phyloP scores from a whole-genome alignment of 805 yeast genomes.

The Zygoascus bituminiphila region DNA sequence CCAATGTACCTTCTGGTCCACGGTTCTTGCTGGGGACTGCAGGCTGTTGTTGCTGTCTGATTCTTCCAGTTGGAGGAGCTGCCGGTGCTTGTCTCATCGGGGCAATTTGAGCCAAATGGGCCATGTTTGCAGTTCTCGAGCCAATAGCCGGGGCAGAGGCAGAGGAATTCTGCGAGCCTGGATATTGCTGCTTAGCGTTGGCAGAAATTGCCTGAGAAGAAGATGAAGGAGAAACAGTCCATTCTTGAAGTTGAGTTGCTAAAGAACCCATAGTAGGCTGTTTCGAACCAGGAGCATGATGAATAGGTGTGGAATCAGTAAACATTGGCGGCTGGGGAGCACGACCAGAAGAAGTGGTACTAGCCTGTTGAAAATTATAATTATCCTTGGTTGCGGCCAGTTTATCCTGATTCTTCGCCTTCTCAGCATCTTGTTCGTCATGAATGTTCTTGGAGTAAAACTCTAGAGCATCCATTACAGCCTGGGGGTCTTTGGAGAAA shows the following conservation, averaged over 20 bases:
- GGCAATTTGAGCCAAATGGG: slow-evolving; percentile 20
- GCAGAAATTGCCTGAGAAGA: background rate
- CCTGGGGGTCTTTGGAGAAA: slow-evolving; percentile 86
- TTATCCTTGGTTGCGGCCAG: background rate
- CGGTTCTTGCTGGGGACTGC: background rate
- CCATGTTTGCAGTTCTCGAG: slow-evolving; percentile 16
- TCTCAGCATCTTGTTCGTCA: slow-evolving; percentile 11
- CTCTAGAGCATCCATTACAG: slow-evolving; percentile 84
- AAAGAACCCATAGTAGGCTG: slow-evolving; percentile 1
- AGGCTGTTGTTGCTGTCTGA: slow-evolving; percentile 6
- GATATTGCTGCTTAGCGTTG: background rate
- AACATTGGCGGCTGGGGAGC: background rate
- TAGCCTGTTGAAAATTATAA: slow-evolving; percentile 1
- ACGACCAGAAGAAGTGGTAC: slow-evolving; percentile 11
- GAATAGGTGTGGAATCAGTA: background rate
- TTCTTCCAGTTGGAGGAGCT: slow-evolving; percentile 6
- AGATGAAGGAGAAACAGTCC: slow-evolving; percentile 19
- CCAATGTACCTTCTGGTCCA: slow-evolving; percentile 4
- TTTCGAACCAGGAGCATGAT: background rate
- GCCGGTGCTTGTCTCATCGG: slow-evolving; percentile 22
- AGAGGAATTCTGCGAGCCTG: no score
- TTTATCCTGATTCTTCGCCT: slow-evolving; percentile 12
- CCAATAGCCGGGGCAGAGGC: slow-evolving; percentile 3
- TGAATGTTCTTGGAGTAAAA: slow-evolving; percentile 41
- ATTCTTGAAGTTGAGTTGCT: slow-evolving; percentile 12